These are phyloP conservation scores for Ramalina intermedia DNA, from an alignment of 495 filamentous ascomycete species.

Conservation along the genomic window DNA sequence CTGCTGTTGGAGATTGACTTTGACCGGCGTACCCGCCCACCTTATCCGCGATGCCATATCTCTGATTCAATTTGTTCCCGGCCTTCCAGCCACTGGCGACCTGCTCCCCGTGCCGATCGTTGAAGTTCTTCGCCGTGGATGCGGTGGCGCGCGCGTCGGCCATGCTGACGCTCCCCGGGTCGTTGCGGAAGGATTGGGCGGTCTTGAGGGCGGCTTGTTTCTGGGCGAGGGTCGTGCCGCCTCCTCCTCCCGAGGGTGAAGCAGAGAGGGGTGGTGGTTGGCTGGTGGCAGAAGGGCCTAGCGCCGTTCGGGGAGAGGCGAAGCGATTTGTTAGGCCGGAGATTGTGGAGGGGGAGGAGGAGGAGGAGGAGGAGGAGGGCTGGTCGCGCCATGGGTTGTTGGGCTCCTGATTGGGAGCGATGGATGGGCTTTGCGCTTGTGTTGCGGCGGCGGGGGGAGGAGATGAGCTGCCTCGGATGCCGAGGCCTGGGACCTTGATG, in stretches of 20 bases:
- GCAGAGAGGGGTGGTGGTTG: slow-evolving; percentile 1
- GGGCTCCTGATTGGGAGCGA: not conserved
- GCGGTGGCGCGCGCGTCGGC: slow-evolving; percentile 39
- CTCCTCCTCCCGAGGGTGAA: slow-evolving; percentile 23
- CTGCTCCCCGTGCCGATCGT: slow-evolving; percentile 57
- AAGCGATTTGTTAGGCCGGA: slow-evolving; percentile 55
- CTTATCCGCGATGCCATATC: slow-evolving; percentile 22
- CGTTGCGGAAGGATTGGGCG: slow-evolving; percentile 36
- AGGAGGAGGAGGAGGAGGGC: slow-evolving; percentile 8
- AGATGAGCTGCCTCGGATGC: slow-evolving; percentile 40
- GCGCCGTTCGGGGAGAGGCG: slow-evolving; percentile 35
- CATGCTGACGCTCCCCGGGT: slow-evolving; percentile 43
- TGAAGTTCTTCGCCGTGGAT: slow-evolving; percentile 55
- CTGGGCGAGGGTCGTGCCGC: slow-evolving; percentile 45
- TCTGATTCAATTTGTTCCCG: slow-evolving; percentile 41
- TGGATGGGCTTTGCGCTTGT: not conserved
- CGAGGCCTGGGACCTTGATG: slow-evolving; percentile 67
- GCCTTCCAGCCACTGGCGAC: slow-evolving; percentile 49
- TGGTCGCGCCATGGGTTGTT: slow-evolving; percentile 6
- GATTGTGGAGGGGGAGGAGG: slow-evolving; percentile 12
- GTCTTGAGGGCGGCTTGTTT: slow-evolving; percentile 48
- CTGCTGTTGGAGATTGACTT: not conserved
- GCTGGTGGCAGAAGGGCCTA: slow-evolving; percentile 6
- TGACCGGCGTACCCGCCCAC: slow-evolving; percentile 3
- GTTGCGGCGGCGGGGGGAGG: not conserved